Percentiles rank a stretch among this genome's conserved stretches.
phyloP scores from a whole-genome alignment of 768 basidiomycete species.

The Imleria badia region DNA sequence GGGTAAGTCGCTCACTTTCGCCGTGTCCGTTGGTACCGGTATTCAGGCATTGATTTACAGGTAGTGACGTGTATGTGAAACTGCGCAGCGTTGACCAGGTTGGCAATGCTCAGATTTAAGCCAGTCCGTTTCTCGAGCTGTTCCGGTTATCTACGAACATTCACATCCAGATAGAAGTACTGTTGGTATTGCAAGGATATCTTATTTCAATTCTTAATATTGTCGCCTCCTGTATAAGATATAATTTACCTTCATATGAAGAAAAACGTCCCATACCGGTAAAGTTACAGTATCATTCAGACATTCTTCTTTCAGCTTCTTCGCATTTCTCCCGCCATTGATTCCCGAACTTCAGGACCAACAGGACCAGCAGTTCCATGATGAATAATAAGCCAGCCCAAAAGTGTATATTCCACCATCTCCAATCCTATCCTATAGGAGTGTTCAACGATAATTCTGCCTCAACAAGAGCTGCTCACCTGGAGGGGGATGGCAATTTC shows the following conservation, averaged over 20 bases:
- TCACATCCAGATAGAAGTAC: background rate
- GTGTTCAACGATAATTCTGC: background rate
- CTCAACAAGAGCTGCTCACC: conserved; percentile 9
- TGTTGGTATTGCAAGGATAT: background rate
- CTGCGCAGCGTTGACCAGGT: conserved; percentile 52
- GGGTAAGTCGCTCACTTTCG: conserved; percentile 46
- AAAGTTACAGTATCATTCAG: background rate
- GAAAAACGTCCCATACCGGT: background rate
- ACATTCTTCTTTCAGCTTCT: conserved; percentile 35
- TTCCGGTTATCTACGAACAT: background rate
- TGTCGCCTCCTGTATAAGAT: background rate
- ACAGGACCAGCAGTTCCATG: conserved; percentile 51
- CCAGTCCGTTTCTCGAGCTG: background rate
- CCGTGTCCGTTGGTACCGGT: background rate
- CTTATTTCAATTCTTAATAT: background rate
- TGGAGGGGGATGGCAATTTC: conserved; percentile 82
- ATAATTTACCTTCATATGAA: conserved; percentile 3
- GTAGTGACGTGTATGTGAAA: conserved; percentile 55
- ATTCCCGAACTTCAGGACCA: conserved; percentile 59
- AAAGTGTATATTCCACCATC: conserved; percentile 31
- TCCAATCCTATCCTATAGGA: conserved; percentile 20
- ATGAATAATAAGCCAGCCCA: conserved; percentile 57
- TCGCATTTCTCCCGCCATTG: conserved; percentile 58
- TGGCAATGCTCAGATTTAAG: conserved; percentile 49
- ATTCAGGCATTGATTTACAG: conserved; percentile 24